phyloP scores from a whole-genome alignment of 2,329 filamentous ascomycete genomes.

The Ambrosiella beaveri region DNA sequence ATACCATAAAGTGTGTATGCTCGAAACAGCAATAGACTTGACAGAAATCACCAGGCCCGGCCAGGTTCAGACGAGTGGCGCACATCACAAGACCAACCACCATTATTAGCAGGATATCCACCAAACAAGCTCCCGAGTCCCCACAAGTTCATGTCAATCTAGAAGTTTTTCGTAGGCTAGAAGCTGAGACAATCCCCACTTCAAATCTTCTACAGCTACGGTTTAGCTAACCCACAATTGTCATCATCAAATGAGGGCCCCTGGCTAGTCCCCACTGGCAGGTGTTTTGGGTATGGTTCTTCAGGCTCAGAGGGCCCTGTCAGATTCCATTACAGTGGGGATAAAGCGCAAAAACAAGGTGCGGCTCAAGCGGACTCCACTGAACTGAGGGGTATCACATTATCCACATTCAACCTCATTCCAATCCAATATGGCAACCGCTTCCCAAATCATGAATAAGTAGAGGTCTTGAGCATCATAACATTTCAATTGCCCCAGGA shows the following conservation, averaged over 20 bases:
- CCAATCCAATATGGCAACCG: background rate
- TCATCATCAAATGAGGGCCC: background rate
- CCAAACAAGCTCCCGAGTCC: background rate
- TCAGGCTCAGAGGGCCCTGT: background rate
- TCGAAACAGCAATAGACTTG: background rate
- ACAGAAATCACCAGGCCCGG: background rate
- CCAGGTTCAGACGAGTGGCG: background rate
- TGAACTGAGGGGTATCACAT: background rate
- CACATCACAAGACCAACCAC: background rate
- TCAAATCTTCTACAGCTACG: background rate
- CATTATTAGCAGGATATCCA: background rate
- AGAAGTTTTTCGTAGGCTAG: background rate
- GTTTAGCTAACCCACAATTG: background rate
- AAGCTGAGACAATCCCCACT: background rate
- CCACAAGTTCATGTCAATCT: background rate
- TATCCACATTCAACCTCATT: background rate
- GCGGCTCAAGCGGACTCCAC: background rate
- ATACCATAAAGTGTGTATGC: too few relatives aligned
- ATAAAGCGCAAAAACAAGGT: background rate
- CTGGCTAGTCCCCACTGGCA: background rate
- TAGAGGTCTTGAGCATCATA: too few relatives aligned
- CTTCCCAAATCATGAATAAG: background rate
- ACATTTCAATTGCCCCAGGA: too few relatives aligned
- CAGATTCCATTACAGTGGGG: too few relatives aligned
- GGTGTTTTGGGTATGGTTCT: background rate